These are phyloP conservation scores for Closterium sp. DNA, from an alignment of 139 green algal genomes.

Conservation along the genomic window DNA sequence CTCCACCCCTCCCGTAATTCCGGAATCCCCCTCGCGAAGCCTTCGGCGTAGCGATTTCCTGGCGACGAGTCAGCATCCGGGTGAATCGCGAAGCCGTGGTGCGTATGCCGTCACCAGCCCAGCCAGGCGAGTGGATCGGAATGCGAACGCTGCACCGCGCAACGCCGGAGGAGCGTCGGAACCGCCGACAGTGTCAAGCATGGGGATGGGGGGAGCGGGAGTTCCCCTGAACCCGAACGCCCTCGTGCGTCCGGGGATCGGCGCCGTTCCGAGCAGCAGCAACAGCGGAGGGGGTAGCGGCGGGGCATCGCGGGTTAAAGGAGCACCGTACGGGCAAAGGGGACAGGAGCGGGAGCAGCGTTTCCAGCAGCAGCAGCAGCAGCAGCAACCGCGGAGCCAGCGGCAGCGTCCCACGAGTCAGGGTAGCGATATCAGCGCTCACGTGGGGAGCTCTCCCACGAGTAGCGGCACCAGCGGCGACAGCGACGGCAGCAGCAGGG, in stretches of 20 bases:
- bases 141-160: not conserved
- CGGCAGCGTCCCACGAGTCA: not conserved
- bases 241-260: not conserved
- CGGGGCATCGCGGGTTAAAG: not conserved
- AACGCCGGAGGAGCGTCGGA: not conserved
- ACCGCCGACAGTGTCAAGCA: not conserved
- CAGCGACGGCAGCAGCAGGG: not conserved
- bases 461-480: not conserved
- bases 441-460: not conserved
- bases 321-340: not conserved
- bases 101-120: too few relatives aligned
- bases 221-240: not conserved
- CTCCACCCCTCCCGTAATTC: not conserved
- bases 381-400: not conserved
- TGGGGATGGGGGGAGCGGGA: not conserved
- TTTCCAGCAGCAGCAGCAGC: not conserved
- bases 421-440: not conserved
- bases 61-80: too few relatives aligned
- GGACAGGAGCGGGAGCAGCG: not conserved
- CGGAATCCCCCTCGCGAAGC: not conserved
- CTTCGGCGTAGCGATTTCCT: not conserved
- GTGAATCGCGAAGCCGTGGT: too few relatives aligned
- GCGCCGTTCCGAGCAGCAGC: not conserved
- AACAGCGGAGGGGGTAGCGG: not conserved
- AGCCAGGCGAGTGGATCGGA: not conserved